These are phyloP conservation scores for Tricladium varicosporioides DNA, from an alignment of 2,329 filamentous ascomycete species.

Conservation along the genomic window DNA sequence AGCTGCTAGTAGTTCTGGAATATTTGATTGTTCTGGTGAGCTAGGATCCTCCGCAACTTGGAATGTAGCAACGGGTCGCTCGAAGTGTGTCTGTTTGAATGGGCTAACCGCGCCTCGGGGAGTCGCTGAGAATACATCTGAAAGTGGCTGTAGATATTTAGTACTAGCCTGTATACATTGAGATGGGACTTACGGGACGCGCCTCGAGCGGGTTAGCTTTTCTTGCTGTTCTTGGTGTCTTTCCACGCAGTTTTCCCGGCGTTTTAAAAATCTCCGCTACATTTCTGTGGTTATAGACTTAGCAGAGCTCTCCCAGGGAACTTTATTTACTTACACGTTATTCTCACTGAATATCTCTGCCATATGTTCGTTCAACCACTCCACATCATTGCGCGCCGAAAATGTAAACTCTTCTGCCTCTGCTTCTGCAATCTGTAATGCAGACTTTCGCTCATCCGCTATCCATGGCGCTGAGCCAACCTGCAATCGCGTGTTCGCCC, in stretches of 20 bases:
- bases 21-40: conserved; percentile 7
- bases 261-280: conserved; percentile 96
- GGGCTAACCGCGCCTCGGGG: conserved; percentile 47
- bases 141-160: conserved; percentile 50
- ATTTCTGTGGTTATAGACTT: conserved; percentile 56
- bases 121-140: conserved; percentile 56
- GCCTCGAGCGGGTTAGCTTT: conserved; percentile 57
- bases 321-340: conserved; percentile 66
- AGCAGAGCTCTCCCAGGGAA: conserved; percentile 14
- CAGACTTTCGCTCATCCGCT: conserved; percentile 76
- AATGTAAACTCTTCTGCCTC: conserved; percentile 93
- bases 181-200: conserved; percentile 56
- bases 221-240: conserved; percentile 71
- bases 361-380: conserved; percentile 99
- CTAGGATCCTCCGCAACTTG: conserved; percentile 55
- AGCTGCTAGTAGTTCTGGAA: conserved; percentile 31
- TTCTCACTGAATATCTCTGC: conserved; percentile 85
- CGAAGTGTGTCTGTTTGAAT: conserved; percentile 36
- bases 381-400: conserved; percentile 87
- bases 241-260: conserved; percentile 77
- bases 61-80: conserved; percentile 46
- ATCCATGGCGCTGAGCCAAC: conserved; percentile 87
- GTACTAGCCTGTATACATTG: conserved; percentile 4
- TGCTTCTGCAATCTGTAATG: conserved; percentile 70
- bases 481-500: conserved; percentile 53